phyloP scores from a whole-genome alignment of 768 basidiomycete species.

The Pulveroboletus sp. region DNA sequence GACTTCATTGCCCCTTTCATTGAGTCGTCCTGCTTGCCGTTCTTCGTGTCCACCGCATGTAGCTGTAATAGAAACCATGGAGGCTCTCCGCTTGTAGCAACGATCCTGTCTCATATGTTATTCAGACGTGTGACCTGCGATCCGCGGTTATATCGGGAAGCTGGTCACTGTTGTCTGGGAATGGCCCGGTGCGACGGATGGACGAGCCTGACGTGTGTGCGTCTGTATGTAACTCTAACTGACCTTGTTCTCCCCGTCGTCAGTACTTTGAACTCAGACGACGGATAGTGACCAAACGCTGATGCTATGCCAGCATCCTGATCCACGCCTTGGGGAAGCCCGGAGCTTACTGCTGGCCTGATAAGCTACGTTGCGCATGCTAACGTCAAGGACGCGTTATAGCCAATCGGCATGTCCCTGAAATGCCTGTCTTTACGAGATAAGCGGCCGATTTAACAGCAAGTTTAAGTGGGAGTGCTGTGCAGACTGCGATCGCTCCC shows the following conservation, averaged over 20 bases:
- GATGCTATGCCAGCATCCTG: constrained; percentile 11
- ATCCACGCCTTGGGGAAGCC: constrained; percentile 1
- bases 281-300: constrained; percentile 1
- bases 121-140: not conserved
- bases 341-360: not conserved
- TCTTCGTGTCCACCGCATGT: constrained; percentile 18
- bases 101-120: not conserved
- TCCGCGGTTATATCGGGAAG: constrained; percentile 2
- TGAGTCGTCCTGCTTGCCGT: constrained; percentile 2
- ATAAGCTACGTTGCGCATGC: not conserved
- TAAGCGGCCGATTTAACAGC: constrained; percentile 1
- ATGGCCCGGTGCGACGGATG: constrained; percentile 3
- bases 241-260: not conserved
- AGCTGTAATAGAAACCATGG: constrained; percentile 8
- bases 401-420: constrained; percentile 2
- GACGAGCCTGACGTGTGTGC: constrained; percentile 18
- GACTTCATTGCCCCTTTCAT: constrained; percentile 2
- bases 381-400: not conserved
- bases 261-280: constrained; percentile 18
- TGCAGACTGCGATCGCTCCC: constrained; percentile 4
- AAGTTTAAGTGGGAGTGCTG: not conserved
- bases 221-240: constrained; percentile 17
- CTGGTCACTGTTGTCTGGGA: constrained; percentile 3
- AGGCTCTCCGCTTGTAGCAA: constrained; percentile 8
- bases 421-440: constrained; percentile 8